These are phyloP conservation scores for Colletotrichum theobromicola DNA, from an alignment of 2,329 filamentous ascomycete species.

Conservation along the genomic window DNA sequence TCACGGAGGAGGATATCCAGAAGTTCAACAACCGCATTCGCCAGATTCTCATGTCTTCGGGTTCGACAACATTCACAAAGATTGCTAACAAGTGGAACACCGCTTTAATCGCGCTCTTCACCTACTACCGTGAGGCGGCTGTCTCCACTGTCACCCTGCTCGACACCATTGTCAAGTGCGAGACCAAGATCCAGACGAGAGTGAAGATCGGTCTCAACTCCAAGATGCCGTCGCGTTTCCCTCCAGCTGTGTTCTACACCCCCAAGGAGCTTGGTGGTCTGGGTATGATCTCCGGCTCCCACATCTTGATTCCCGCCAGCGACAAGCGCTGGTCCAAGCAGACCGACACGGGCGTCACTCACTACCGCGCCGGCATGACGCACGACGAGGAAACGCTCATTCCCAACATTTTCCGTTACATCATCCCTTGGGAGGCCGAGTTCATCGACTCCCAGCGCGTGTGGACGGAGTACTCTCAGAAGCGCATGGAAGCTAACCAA, in stretches of 20 bases:
- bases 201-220: constrained; percentile 99
- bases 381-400: constrained; percentile 98
- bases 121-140: constrained; percentile 96
- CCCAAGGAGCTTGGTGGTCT: constrained; percentile 96
- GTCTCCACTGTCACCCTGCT: constrained; percentile 93
- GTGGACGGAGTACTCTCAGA: constrained; percentile 99
- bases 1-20: constrained; percentile 96
- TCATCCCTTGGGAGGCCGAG: constrained; percentile 98
- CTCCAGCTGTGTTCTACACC: constrained; percentile 97
- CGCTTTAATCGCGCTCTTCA: constrained; percentile 93
- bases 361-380: constrained; percentile 97
- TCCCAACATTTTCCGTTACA: constrained; percentile 98
- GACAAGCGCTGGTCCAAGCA: constrained; percentile 99
- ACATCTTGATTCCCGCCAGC: constrained; percentile 95
- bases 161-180: constrained; percentile 98
- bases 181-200: constrained; percentile 98
- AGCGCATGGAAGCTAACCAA: constrained; percentile 94
- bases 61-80: constrained; percentile 99
- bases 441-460: constrained; percentile 99
- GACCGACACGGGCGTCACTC: constrained; percentile 95
- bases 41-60: constrained; percentile 98
- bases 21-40: constrained; percentile 99
- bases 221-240: constrained; percentile 99
- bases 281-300: constrained; percentile 98
- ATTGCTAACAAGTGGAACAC: constrained; percentile 99